Evolutionary conservation across 345 rosid species (phyloP), one percentile per base, ranked within the genome.

Genomic region (Populus ilicifolia): DNA sequence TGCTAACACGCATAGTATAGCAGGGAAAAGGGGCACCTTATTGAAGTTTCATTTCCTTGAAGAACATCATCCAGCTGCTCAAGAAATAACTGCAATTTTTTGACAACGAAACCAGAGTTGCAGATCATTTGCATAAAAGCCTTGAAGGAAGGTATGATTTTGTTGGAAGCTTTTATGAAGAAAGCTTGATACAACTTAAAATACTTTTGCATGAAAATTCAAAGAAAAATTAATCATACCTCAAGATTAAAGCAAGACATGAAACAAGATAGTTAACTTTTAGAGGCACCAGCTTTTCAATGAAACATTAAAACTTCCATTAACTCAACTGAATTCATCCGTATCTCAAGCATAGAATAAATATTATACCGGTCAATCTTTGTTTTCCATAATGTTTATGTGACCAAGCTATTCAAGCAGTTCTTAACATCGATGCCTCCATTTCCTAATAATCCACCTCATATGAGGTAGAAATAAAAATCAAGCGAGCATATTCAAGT

Each of bases 31-130:
- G n/a, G 64, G 35, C 29, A 94, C 99, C 91, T 92, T 83, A 92
- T 89, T 70, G 94, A 90, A 77, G 86, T 83, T 77, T 88, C 93
- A 67, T 81, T 85, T 86, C 94, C 98, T 85, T 89, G 94, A 84
- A 96, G 93, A 84, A 90, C 93, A 70, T 84, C 77, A 36, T 89
- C 98, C 86, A 96, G 83, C 91, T 90, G 98, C 89, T 92, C 98
- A 80, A 94, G 88, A 82, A 96, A 96, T 89, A 96, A 81, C 98
- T 96, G 93, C 62, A 84, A 68, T 67, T 66, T 27, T 78, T 83
- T 79, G 36, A 69, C 44, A 61, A 69, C 9, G 17, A 50, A 54
- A 70, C 56, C 16, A 72, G 52, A 67, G 46, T 69, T 30, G 30
- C n/a, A 66, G 71, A 67, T 20, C 12, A 70, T 17, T 38, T 64